Evolutionary conservation across 192 early-diverging fungal genomes (phyloP).

Genomic region (Linnemannia elongata): DNA sequence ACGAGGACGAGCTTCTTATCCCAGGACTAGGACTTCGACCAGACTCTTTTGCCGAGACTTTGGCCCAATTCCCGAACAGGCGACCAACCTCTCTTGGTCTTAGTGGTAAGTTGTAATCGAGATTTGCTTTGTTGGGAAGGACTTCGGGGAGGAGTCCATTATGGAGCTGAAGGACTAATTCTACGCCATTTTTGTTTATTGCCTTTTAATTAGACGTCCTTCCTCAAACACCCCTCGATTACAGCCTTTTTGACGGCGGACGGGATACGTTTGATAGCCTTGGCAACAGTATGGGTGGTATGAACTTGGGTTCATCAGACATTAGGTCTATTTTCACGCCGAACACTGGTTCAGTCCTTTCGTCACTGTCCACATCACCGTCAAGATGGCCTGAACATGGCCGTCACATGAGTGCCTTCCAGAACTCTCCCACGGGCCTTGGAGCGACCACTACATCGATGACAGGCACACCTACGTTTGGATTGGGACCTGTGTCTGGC

Average conservation of each 20-base stretch:
- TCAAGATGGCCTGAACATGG: conserved; percentile 45
- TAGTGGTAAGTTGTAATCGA: conserved; percentile 5
- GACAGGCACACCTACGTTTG: conserved; percentile 5
- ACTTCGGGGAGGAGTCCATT: background rate
- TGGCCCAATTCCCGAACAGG: conserved; percentile 73
- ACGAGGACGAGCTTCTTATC: conserved; percentile 48
- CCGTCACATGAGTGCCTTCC: conserved; percentile 24
- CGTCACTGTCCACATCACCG: conserved; percentile 21
- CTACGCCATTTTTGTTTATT: background rate
- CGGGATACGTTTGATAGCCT: conserved; percentile 14
- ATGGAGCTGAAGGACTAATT: background rate
- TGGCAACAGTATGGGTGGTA: background rate
- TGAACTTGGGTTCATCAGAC: conserved; percentile 13
- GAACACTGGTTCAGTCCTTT: background rate
- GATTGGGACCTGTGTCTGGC: conserved; percentile 2
- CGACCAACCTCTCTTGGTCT: conserved; percentile 58
- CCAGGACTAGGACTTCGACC: conserved; percentile 58
- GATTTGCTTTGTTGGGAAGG: background rate
- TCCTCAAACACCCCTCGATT: conserved; percentile 18
- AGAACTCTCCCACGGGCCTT: conserved; percentile 7
- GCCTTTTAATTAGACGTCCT: background rate
- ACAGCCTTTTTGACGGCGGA: conserved; percentile 34
- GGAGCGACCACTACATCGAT: background rate
- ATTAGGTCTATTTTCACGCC: conserved; percentile 31
- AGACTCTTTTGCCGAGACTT: conserved; percentile 66